These are phyloP conservation scores for Lathyrus aphaca DNA, from an alignment of 306 rosid genomes.

Conservation along the genomic window DNA sequence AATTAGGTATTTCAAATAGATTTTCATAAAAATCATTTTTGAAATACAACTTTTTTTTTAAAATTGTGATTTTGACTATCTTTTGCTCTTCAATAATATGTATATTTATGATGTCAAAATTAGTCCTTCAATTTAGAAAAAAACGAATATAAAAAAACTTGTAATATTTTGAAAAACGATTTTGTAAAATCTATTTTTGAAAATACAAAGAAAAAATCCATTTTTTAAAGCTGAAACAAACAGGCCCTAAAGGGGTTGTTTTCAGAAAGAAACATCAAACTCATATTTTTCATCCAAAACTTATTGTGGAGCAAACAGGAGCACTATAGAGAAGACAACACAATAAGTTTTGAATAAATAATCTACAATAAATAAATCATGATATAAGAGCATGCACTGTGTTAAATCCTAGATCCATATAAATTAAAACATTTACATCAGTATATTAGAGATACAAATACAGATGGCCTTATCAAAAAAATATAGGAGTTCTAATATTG, in stretches of 20 bases:
- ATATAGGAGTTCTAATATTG: background rate
- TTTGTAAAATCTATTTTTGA: no score
- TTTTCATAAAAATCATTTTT: no score
- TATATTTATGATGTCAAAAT: no score
- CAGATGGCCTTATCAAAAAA: background rate
- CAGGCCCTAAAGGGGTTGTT: conserved; percentile 8
- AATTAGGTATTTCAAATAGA: no score
- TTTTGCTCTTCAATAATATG: no score
- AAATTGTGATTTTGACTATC: no score
- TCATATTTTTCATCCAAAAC: conserved; percentile 4
- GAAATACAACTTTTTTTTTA: no score
- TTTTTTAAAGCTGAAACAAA: no score
- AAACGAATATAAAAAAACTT: no score
- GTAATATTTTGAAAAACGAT: no score
- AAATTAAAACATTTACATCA: background rate
- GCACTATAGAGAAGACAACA: conserved; percentile 3
- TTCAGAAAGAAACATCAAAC: conserved; percentile 6
- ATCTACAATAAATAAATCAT: conserved; percentile 7
- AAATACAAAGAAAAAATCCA: no score
- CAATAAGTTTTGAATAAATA: background rate
- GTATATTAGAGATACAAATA: background rate
- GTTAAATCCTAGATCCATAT: conserved; percentile 3
- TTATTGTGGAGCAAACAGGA: background rate
- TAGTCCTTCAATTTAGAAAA: no score
- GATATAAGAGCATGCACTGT: conserved; percentile 1